A percentile compares a stretch with the other conserved stretches of the same genome.
These are phyloP conservation scores for Psilocybe tampanensis DNA, from an alignment of 768 basidiomycete genomes.

Conservation along the genomic window DNA sequence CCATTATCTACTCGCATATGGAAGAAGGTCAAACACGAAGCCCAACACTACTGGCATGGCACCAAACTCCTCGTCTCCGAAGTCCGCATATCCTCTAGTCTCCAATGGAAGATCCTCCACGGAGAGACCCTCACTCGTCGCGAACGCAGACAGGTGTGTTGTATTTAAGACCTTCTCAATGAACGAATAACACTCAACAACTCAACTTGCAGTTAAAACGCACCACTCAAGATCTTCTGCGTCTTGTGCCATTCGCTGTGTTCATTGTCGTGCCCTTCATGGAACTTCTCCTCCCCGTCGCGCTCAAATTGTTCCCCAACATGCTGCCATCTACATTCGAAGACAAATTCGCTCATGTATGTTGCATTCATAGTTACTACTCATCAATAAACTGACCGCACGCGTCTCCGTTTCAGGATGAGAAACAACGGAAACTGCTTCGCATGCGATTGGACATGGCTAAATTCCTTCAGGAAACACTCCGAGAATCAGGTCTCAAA, in stretches of 20 bases:
- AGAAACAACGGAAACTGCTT: conserved; percentile 95
- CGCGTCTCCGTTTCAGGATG: conserved; percentile 72
- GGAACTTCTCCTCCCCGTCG: conserved; percentile 95
- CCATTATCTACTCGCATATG: conserved; percentile 69
- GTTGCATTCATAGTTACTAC: conserved; percentile 2
- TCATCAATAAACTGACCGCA: background rate
- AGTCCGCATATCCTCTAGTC: conserved; percentile 83
- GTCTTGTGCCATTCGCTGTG: conserved; percentile 93
- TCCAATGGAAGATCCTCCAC: conserved; percentile 91
- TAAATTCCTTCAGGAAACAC: conserved; percentile 97
- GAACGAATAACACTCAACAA: background rate
- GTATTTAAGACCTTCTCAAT: background rate
- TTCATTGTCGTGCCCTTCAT: conserved; percentile 98
- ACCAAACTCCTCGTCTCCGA: conserved; percentile 93
- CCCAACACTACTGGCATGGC: conserved; percentile 96
- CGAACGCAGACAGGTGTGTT: conserved; percentile 85
- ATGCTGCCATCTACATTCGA: conserved; percentile 99
- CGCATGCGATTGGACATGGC: conserved; percentile 97
- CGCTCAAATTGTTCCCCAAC: conserved; percentile 95
- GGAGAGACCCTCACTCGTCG: conserved; percentile 90
- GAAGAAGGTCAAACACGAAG: conserved; percentile 96
- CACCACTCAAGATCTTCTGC: conserved; percentile 90
- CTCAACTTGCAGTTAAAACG: conserved; percentile 76
- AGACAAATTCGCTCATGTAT: conserved; percentile 91
- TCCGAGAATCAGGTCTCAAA: conserved; percentile 91